phyloP scores from a whole-genome alignment of 208 protist genomes.

The Wallacemonas sp. region DNA sequence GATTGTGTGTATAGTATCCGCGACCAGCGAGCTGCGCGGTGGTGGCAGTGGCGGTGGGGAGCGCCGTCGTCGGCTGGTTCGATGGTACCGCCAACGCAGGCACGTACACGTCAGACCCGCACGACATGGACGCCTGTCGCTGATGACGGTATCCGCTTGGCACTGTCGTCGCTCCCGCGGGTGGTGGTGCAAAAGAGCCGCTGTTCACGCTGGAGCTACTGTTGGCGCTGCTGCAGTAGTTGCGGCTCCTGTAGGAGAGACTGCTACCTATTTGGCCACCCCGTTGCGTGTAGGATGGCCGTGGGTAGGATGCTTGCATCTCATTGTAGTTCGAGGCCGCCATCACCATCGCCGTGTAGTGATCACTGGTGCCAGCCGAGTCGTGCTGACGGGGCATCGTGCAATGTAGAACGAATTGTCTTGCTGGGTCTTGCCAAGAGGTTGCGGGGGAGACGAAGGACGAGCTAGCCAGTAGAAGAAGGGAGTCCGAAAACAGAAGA shows the following conservation, averaged over 20 bases:
- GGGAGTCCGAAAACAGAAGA: background rate
- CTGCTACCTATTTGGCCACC: background rate
- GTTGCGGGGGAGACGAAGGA: background rate
- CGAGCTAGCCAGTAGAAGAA: background rate
- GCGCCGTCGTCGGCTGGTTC: no score
- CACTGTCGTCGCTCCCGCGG: background rate
- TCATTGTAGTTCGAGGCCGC: conserved; percentile 40
- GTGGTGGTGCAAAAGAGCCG: background rate
- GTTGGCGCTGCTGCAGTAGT: conserved; percentile 17
- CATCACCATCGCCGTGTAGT: conserved; percentile 62
- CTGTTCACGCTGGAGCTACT: conserved; percentile 16
- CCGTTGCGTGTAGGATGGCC: conserved; percentile 3
- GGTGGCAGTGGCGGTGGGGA: conserved; percentile 4
- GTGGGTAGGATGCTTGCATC: conserved; percentile 1
- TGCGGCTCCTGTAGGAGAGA: conserved; percentile 23
- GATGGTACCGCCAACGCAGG: background rate
- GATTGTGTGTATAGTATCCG: conserved; percentile 71
- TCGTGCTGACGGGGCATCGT: conserved; percentile 22
- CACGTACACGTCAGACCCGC: background rate
- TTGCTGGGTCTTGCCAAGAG: background rate
- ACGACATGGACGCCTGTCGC: conserved; percentile 2
- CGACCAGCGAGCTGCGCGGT: background rate
- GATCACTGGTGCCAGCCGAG: conserved; percentile 20
- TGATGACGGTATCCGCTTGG: background rate
- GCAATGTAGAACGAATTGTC: background rate